Evolutionary conservation across 108 stramenopile genomes (phyloP).

Genomic region (Discostella stelligeroides): DNA sequence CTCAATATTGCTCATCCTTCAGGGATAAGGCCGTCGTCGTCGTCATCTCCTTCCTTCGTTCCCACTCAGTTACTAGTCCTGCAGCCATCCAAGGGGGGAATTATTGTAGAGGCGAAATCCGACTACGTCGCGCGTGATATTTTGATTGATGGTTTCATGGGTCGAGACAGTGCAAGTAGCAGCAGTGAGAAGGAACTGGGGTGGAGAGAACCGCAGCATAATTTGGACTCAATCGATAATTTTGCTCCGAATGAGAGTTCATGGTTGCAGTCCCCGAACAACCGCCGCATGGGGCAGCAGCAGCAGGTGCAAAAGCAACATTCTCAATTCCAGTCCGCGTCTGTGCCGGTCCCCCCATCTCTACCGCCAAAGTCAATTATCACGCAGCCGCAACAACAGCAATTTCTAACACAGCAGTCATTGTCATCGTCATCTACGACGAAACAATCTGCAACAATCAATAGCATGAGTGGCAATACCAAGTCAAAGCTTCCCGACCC

Average conservation of each 20-base stretch:
- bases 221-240: not conserved
- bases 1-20: not conserved
- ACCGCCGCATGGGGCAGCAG: not conserved
- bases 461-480: not conserved
- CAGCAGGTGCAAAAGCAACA: not conserved
- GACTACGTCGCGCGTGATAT: constrained; percentile 31
- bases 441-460: not conserved
- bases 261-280: not conserved
- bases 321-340: not conserved
- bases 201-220: not conserved
- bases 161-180: constrained; percentile 1
- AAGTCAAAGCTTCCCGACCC: constrained; percentile 20
- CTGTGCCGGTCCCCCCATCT: not conserved
- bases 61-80: constrained; percentile 5
- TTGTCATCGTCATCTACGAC: not conserved
- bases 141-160: constrained; percentile 31
- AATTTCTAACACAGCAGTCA: too few relatives aligned
- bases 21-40: not conserved
- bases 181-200: not conserved
- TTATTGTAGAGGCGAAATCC: constrained; percentile 18
- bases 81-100: constrained; percentile 26
- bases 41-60: not conserved
- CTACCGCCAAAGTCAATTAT: not conserved
- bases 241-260: not conserved
- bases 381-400: not conserved